Evolutionary conservation across 73 alveolate genomes (phyloP).

Genomic region (Symbiodinium natans): DNA sequence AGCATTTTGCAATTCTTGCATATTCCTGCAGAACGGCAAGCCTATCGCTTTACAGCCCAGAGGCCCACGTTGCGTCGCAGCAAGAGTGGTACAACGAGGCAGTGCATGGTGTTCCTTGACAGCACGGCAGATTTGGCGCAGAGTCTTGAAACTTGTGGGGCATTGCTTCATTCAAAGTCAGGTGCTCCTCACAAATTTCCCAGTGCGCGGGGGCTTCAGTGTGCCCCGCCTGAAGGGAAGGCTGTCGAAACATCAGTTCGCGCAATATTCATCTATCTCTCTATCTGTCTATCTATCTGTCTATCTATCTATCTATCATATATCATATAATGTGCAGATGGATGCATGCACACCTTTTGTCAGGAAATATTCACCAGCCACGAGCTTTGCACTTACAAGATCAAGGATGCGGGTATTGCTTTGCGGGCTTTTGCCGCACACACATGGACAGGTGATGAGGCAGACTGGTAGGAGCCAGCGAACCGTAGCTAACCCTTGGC

Average conservation of each 20-base stretch:
- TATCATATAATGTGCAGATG: too few relatives aligned
- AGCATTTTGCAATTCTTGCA: not conserved
- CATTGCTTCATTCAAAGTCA: not conserved
- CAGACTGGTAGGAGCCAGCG: too few relatives aligned
- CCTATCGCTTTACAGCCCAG: not conserved
- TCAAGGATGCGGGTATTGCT: not conserved
- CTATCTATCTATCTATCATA: too few relatives aligned
- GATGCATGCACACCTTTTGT: too few relatives aligned
- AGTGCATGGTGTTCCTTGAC: slow-evolving; percentile 57
- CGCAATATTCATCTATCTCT: too few relatives aligned
- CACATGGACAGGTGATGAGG: too few relatives aligned
- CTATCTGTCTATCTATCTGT: too few relatives aligned
- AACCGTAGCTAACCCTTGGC: too few relatives aligned
- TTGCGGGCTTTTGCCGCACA: too few relatives aligned
- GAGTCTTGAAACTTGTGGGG: not conserved
- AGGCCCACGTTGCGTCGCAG: slow-evolving; percentile 58
- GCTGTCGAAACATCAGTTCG: too few relatives aligned
- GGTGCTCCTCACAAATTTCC: slow-evolving; percentile 51
- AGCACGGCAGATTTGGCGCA: too few relatives aligned
- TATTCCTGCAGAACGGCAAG: too few relatives aligned
- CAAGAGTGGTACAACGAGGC: slow-evolving; percentile 71
- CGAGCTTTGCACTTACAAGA: slow-evolving; percentile 69
- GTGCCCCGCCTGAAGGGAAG: not conserved
- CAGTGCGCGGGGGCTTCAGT: slow-evolving; percentile 82
- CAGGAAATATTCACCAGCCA: slow-evolving; percentile 88